phyloP scores from a whole-genome alignment of 2,329 filamentous ascomycete species.

The Talaromyces sp. region DNA sequence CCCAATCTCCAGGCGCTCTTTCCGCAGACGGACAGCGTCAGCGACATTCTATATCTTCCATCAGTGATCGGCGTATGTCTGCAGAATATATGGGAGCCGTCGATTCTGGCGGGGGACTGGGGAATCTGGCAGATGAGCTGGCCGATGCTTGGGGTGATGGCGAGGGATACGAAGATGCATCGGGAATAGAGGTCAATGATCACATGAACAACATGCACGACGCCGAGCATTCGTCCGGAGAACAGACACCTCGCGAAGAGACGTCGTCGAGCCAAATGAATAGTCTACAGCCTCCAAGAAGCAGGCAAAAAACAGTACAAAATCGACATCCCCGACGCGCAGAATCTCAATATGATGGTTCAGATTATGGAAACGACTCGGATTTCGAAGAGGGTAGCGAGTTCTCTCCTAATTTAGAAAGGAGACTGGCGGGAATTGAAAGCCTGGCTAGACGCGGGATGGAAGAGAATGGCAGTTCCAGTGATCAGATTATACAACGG shows the following conservation, averaged over 20 bases:
- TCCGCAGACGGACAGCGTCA: slow-evolving; percentile 38
- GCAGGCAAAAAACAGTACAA: slow-evolving; percentile 34
- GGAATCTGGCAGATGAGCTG: slow-evolving; percentile 60
- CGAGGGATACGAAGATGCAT: slow-evolving; percentile 43
- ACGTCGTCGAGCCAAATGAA: slow-evolving; percentile 5
- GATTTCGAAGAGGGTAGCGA: slow-evolving; percentile 50
- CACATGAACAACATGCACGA: slow-evolving; percentile 25
- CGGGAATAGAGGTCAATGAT: slow-evolving; percentile 31
- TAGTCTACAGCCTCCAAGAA: slow-evolving; percentile 31
- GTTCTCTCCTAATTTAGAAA: slow-evolving; percentile 52
- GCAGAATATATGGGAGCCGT: slow-evolving; percentile 33
- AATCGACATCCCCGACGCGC: slow-evolving; percentile 36
- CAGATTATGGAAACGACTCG: slow-evolving; percentile 54
- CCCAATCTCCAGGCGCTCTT: slow-evolving; percentile 32
- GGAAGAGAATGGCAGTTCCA: slow-evolving; percentile 48
- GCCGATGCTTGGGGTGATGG: slow-evolving; percentile 55
- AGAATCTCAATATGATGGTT: slow-evolving; percentile 51
- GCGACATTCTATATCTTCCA: slow-evolving; percentile 32
- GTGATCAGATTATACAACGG: slow-evolving; percentile 49
- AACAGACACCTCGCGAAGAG: slow-evolving; percentile 25
- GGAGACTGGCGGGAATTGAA: slow-evolving; percentile 52
- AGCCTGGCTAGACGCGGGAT: slow-evolving; percentile 50
- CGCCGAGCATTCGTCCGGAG: slow-evolving; percentile 24
- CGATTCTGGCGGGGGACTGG: slow-evolving; percentile 46
- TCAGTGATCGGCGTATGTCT: slow-evolving; percentile 33